phyloP scores from a whole-genome alignment of 306 rosid genomes.

The Prunus davidiana region DNA sequence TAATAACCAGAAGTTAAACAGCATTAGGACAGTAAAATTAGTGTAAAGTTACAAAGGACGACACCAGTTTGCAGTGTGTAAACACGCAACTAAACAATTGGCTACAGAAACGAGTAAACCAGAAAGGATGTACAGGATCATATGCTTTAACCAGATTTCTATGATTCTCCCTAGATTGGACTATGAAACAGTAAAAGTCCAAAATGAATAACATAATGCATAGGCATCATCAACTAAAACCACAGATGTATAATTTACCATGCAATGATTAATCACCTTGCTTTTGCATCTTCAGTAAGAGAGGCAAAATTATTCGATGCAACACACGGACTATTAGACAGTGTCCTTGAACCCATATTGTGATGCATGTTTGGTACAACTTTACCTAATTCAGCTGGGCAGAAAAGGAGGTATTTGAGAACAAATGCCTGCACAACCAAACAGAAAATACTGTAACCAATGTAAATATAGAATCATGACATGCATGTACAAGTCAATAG shows the following conservation, averaged over 20 bases:
- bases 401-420: conserved; percentile 82
- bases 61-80: neutral
- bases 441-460: conserved; percentile 29
- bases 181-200: neutral
- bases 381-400: conserved; percentile 50
- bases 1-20: neutral
- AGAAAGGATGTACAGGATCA: conserved; percentile 2
- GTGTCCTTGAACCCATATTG: conserved; percentile 41
- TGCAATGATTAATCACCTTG: conserved; percentile 64
- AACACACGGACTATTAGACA: conserved; percentile 46
- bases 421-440: conserved; percentile 76
- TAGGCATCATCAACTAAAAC: conserved; percentile 19
- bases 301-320: conserved; percentile 63
- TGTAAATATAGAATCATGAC: conserved; percentile 12
- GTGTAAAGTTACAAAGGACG: neutral
- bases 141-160: neutral
- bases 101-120: neutral
- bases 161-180: conserved; percentile 1
- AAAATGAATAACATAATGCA: conserved; percentile 1
- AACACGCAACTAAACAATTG: neutral
- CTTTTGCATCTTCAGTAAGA: conserved; percentile 66
- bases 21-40: neutral
- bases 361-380: conserved; percentile 44
- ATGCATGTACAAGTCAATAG: conserved; percentile 12
- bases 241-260: conserved; percentile 19